These are phyloP conservation scores for Trichoderma reesei DNA, from an alignment of 495 filamentous ascomycete species.

Conservation along the genomic window DNA sequence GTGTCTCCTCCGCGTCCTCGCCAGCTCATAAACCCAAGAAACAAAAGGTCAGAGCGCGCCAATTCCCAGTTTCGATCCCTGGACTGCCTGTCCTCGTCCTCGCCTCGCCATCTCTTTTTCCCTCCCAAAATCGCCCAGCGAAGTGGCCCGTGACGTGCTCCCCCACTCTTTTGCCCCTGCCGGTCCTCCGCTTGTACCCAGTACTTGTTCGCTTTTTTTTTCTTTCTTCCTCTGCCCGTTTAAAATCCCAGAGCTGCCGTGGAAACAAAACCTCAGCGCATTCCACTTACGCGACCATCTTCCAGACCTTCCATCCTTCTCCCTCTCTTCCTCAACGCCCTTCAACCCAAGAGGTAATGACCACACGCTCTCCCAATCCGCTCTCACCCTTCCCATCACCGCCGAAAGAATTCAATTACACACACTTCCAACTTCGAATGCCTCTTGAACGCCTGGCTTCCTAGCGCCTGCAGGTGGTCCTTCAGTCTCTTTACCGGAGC, in stretches of 20 bases:
- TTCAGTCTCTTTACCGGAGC: too few relatives aligned
- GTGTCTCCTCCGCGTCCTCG: too few relatives aligned
- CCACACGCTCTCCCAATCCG: background rate
- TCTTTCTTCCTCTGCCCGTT: too few relatives aligned
- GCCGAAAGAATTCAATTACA: background rate
- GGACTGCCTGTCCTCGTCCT: background rate
- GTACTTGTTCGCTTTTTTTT: too few relatives aligned
- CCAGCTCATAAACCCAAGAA: background rate
- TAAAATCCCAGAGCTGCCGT: background rate
- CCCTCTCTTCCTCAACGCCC: background rate
- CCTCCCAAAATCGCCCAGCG: conserved; percentile 1
- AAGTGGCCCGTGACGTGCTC: conserved; percentile 5
- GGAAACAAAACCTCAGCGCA: conserved; percentile 8
- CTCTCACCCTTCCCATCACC: background rate
- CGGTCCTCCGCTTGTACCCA: too few relatives aligned
- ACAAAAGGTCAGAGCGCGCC: conserved; percentile 8
- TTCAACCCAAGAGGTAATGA: conserved; percentile 5
- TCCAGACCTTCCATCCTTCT: background rate
- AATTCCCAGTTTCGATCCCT: background rate
- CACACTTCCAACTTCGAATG: too few relatives aligned
- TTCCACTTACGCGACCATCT: conserved; percentile 4
- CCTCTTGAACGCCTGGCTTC: too few relatives aligned
- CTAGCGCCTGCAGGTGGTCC: too few relatives aligned
- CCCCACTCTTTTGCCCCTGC: background rate
- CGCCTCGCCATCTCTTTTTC: background rate